Evolutionary conservation across 1,284 basidiomycete species (phyloP).

Genomic region (Golubevia pallescens): DNA sequence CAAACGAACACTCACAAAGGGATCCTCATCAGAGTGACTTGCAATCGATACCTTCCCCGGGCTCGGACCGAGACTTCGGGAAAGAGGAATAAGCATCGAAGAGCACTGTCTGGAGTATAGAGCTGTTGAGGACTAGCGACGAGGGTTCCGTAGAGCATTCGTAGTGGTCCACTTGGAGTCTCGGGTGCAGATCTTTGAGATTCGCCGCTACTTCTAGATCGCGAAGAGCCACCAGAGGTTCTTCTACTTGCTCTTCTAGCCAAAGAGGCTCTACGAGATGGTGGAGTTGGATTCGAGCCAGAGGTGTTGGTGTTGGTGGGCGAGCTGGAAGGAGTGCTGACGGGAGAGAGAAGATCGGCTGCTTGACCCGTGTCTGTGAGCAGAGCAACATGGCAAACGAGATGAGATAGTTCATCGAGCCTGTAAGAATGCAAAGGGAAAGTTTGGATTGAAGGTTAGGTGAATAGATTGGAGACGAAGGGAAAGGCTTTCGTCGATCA

Average conservation of each 20-base stretch:
- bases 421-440: neutral
- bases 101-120: constrained; percentile 4
- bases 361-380: constrained; percentile 17
- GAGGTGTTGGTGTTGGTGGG: neutral
- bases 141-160: constrained; percentile 44
- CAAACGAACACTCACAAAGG: constrained; percentile 22
- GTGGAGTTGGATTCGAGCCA: neutral
- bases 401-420: constrained; percentile 24
- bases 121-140: constrained; percentile 23
- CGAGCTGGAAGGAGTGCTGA: neutral
- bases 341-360: constrained; percentile 22
- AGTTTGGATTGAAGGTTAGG: constrained; percentile 1
- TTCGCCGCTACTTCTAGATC: constrained; percentile 1
- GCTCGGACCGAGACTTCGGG: constrained; percentile 38
- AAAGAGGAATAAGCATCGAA: constrained; percentile 30
- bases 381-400: constrained; percentile 38
- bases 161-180: constrained; percentile 4
- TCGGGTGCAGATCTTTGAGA: neutral
- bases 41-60: constrained; percentile 29
- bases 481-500: neutral
- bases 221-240: constrained; percentile 6
- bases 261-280: constrained; percentile 8
- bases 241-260: constrained; percentile 10
- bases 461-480: neutral
- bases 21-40: constrained; percentile 26